A percentile compares a stretch with the other conserved stretches of the same genome.
Evolutionary conservation across 345 rosid species (phyloP).

Genomic region (Populus euphratica): DNA sequence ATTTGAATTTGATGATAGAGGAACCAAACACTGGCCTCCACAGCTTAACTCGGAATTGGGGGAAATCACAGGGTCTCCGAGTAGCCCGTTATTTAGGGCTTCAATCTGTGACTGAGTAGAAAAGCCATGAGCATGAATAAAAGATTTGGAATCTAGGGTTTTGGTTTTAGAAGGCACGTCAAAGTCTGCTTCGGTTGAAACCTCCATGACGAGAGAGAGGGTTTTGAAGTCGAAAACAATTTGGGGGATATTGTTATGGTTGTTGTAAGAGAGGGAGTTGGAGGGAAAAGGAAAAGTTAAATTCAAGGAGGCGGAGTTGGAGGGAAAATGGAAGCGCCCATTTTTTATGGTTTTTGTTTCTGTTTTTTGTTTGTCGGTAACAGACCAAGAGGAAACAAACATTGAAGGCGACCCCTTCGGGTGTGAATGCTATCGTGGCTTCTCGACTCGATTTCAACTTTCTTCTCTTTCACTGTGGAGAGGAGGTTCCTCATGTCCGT

Average conservation of each 20-base stretch:
- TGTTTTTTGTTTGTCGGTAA: background rate
- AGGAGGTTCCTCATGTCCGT: too few species aligned
- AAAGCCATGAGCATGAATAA: background rate
- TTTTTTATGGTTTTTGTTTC: background rate
- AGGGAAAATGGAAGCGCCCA: slow-evolving; percentile 1
- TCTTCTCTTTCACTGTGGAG: too few species aligned
- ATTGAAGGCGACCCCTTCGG: too few species aligned
- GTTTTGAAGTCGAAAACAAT: background rate
- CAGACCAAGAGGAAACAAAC: too few species aligned
- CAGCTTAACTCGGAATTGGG: background rate
- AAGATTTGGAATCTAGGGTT: background rate
- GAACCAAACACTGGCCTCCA: background rate
- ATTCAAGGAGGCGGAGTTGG: background rate
- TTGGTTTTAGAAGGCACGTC: background rate
- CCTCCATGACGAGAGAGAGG: background rate
- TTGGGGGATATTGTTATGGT: background rate
- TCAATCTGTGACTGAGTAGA: background rate
- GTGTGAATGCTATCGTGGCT: background rate
- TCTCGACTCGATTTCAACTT: too few species aligned
- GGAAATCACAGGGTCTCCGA: background rate
- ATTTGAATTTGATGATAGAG: background rate
- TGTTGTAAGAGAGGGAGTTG: background rate
- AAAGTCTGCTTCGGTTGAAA: background rate
- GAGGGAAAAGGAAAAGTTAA: slow-evolving; percentile 2
- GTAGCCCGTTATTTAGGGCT: background rate